These are phyloP conservation scores for Cenococcum geophilum DNA, from an alignment of 495 filamentous ascomycete genomes.

Conservation along the genomic window DNA sequence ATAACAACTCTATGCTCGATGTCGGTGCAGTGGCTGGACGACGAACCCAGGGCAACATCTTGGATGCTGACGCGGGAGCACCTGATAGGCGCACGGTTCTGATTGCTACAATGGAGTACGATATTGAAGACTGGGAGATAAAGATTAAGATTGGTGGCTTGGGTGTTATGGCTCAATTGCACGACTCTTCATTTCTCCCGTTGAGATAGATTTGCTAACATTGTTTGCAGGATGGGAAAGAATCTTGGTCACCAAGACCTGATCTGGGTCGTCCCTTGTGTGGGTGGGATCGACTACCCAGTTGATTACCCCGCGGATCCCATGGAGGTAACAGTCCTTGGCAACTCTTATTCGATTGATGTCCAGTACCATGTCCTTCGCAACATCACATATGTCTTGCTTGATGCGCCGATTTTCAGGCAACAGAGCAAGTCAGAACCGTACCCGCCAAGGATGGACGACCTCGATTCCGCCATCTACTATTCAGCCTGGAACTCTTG, in stretches of 20 bases:
- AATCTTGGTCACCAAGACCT: slow-evolving; percentile 61
- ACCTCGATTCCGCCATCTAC: slow-evolving; percentile 64
- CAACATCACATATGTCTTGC: slow-evolving; percentile 67
- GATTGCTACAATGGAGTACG: slow-evolving; percentile 68
- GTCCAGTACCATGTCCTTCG: slow-evolving; percentile 59
- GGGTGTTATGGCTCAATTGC: slow-evolving; percentile 61
- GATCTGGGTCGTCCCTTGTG: slow-evolving; percentile 70
- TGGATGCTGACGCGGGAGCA: too few species aligned
- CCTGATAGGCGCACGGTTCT: slow-evolving; percentile 45
- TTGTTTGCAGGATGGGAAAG: slow-evolving; percentile 67
- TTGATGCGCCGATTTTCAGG: slow-evolving; percentile 66
- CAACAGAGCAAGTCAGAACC: slow-evolving; percentile 61
- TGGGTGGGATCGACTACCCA: slow-evolving; percentile 62
- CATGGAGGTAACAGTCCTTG: slow-evolving; percentile 61
- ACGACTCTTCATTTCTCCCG: too few species aligned
- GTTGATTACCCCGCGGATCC: slow-evolving; percentile 53
- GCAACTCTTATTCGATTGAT: slow-evolving; percentile 55
- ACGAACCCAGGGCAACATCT: too few species aligned
- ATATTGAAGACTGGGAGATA: slow-evolving; percentile 65
- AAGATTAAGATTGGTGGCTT: slow-evolving; percentile 70
- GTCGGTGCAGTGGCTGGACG: too few species aligned
- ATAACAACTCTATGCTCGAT: too few species aligned
- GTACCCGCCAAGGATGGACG: slow-evolving; percentile 69
- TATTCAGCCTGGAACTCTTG: slow-evolving; percentile 72
- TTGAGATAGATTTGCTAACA: too few species aligned